Percentiles rank a stretch among this genome's conserved stretches.
Evolutionary conservation across 164 flowering plant genomes (phyloP).

Genomic region (Vitis cinerea): DNA sequence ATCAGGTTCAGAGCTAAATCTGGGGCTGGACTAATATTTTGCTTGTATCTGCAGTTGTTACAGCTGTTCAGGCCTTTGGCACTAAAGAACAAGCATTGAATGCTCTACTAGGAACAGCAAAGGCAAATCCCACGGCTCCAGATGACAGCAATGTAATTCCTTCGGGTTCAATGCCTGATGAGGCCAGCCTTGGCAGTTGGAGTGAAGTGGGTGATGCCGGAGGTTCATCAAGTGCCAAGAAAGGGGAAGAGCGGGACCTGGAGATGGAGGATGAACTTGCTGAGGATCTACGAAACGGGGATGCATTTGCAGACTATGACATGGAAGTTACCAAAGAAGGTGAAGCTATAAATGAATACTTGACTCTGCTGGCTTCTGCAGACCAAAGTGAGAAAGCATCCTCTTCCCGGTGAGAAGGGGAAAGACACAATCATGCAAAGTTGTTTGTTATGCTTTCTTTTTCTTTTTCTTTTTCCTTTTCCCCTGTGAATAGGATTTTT

Average conservation of each 20-base stretch:
- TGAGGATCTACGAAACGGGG: constrained; percentile 41
- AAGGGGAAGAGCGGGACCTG: constrained; percentile 47
- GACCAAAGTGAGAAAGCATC: constrained; percentile 6
- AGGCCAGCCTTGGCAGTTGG: constrained; percentile 2
- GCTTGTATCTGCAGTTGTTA: constrained; percentile 40
- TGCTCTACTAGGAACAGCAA: constrained; percentile 27
- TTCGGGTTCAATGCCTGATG: constrained; percentile 12
- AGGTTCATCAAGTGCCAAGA: constrained; percentile 30
- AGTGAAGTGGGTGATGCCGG: constrained; percentile 4
- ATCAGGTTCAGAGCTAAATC: too few species aligned
- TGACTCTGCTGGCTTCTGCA: constrained; percentile 54
- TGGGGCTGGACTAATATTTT: not conserved
- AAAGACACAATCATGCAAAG: not conserved
- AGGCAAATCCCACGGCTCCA: constrained; percentile 11
- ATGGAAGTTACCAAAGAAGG: constrained; percentile 82
- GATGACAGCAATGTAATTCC: constrained; percentile 14
- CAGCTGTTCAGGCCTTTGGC: constrained; percentile 48
- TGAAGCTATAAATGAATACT: constrained; percentile 77
- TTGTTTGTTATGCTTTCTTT: not conserved
- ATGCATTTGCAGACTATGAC: constrained; percentile 77
- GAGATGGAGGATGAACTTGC: constrained; percentile 82
- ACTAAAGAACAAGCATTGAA: constrained; percentile 45
- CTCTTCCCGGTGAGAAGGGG: constrained; percentile 7
- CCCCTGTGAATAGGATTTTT: not conserved
- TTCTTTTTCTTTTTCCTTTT: too few species aligned